Conservation (phyloP, 768 basidiomycete species). For the Mycena indigotica region DNA sequence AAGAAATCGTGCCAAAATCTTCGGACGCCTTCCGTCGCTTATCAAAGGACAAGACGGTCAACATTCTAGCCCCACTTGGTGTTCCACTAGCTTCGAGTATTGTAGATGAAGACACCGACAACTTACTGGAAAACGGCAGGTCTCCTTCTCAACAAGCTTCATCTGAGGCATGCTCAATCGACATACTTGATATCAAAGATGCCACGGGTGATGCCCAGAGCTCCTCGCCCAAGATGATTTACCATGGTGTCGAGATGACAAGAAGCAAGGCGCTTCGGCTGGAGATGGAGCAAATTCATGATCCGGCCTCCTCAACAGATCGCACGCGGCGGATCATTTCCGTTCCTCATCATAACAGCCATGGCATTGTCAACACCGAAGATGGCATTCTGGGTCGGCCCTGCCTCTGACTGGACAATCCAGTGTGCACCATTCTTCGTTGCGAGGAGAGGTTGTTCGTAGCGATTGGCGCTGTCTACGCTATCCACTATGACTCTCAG, state of each 20-base stretch:
- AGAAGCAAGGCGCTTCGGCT: background rate
- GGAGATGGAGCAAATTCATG: background rate
- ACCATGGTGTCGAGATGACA: no score
- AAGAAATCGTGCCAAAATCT: no score
- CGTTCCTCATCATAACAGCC: no score
- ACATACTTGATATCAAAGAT: constrained; percentile 5
- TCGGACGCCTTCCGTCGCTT: no score
- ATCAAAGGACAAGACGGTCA: no score
- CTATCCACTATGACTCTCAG: constrained; percentile 24
- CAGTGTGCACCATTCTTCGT: no score
- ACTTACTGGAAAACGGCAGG: constrained; percentile 1
- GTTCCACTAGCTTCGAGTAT: background rate
- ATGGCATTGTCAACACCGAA: no score
- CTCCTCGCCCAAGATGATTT: background rate
- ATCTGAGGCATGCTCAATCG: background rate
- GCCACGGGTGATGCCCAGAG: background rate
- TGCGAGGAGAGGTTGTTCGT: constrained; percentile 30
- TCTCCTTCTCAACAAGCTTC: background rate
- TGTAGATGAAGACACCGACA: constrained; percentile 3
- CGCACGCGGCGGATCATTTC: no score
- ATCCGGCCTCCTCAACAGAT: background rate
- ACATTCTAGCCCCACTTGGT: background rate
- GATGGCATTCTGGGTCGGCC: no score
- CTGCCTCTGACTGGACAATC: no score
- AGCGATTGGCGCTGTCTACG: constrained; percentile 30